Base-by-base conservation (phyloP, 148 eudicot genomes). In the Amaranthus cruentus region DNA sequence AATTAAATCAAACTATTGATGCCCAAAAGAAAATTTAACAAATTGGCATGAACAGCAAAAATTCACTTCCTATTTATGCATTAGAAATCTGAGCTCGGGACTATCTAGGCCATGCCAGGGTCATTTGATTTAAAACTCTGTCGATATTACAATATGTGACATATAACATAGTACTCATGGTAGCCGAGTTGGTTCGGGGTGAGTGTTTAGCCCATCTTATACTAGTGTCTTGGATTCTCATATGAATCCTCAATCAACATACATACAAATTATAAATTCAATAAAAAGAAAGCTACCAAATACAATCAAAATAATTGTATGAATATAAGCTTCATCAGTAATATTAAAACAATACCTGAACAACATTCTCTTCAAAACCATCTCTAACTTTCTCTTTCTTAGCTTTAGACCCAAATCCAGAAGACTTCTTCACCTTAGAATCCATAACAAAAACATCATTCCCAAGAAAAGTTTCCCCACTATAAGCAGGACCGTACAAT, bases 351-450 rank as follows among this genome's bases (percentile, higher is more conserved):
- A 69, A 51, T 57, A 84, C 87, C 87, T 84, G 83, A 70, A 84
- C 80, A 62, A 81, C 93, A 57, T 80, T 83, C 77, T 94, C 98
- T 2, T 91, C 98, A 71, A 89, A 89, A 49, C 98, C 98, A 83
- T 94, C 98, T 21, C 88, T 71, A 61, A 84, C 44, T 67, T 87
- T 94, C 81, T 94, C 97, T 67, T 83, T 89, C 87, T 89, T 88
- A 1, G 57, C 8, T 14, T 85, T 83, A 0, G 80, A 79, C 58
- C 92, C 91, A 14, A 89, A 84, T 68, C 85, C 88, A 64, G 69
- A 74, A 9, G 78, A 11, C 75, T 91, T 88, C 88, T 91, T 88
- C 6, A 84, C 77, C 82, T 87, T 87, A 1, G 91, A 66, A 62
- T 91, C 91, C 97, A 91, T 91, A 4, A 73, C 91, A 76, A 68